These are phyloP conservation scores for Verticillium tricorpus DNA, from an alignment of 2,329 filamentous ascomycete genomes.

Conservation along the genomic window DNA sequence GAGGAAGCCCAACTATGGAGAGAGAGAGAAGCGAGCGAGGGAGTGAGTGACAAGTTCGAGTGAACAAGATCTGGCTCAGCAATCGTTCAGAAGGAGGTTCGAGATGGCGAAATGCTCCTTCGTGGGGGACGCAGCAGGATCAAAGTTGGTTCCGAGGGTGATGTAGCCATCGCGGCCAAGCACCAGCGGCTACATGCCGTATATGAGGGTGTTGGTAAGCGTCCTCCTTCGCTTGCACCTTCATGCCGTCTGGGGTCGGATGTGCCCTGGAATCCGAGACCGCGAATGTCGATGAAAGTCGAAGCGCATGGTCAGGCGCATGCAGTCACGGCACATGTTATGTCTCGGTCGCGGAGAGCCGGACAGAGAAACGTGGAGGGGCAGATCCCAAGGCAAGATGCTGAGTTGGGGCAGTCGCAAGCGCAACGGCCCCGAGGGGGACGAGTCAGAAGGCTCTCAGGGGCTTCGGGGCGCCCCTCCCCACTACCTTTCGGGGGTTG, in stretches of 20 bases:
- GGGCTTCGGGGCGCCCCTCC: background rate
- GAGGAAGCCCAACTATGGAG: background rate
- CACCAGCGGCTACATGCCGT: background rate
- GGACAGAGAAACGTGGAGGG: no score
- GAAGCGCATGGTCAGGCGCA: background rate
- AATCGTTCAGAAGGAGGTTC: background rate
- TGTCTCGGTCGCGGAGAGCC: no score
- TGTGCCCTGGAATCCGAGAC: background rate
- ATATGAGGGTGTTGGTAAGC: background rate
- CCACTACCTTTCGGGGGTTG: background rate
- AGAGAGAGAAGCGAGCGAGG: background rate
- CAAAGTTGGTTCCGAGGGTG: background rate
- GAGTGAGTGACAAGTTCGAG: no score
- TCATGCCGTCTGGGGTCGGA: background rate
- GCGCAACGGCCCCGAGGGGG: background rate
- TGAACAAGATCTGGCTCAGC: no score
- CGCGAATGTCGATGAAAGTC: background rate
- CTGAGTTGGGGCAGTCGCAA: background rate
- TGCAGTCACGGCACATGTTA: background rate
- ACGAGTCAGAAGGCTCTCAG: background rate
- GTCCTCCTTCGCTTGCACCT: background rate
- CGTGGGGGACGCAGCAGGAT: background rate
- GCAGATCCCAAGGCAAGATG: background rate
- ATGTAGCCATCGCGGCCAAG: conserved; percentile 14
- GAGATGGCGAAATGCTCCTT: background rate